phyloP scores from a whole-genome alignment of 2,329 filamentous ascomycete genomes.

The Colletotrichum sublineola region DNA sequence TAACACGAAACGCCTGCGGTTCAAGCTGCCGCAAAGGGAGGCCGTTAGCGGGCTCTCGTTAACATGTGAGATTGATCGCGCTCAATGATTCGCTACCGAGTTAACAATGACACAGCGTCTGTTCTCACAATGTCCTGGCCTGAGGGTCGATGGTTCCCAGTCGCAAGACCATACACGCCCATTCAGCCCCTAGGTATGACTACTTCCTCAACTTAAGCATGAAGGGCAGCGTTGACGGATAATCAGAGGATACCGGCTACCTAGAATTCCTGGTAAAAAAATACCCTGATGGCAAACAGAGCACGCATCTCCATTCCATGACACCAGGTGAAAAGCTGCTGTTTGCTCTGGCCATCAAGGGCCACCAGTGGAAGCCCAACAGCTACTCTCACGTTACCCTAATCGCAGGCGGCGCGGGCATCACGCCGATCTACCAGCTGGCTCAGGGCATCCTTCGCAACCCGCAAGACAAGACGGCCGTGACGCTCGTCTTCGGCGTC shows the following conservation, averaged over 20 bases:
- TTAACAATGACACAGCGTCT: constrained; percentile 37
- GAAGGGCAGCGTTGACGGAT: not conserved
- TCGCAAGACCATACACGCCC: constrained; percentile 76
- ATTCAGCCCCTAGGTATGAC: constrained; percentile 64
- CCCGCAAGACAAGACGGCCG: constrained; percentile 70
- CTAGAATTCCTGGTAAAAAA: constrained; percentile 77
- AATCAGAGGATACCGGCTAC: constrained; percentile 66
- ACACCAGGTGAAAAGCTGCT: constrained; percentile 71
- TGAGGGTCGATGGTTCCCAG: constrained; percentile 68
- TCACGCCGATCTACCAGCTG: constrained; percentile 78
- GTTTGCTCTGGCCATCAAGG: constrained; percentile 68
- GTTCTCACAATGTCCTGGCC: constrained; percentile 61
- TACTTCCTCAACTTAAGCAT: not conserved
- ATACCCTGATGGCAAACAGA: constrained; percentile 75
- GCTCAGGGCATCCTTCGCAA: constrained; percentile 72
- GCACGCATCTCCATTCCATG: constrained; percentile 75
- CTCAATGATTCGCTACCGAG: constrained; percentile 75
- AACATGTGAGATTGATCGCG: constrained; percentile 89
- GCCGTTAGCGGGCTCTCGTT: constrained; percentile 85
- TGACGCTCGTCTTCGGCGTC: constrained; percentile 76
- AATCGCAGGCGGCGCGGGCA: constrained; percentile 79
- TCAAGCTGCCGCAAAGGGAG: constrained; percentile 86
- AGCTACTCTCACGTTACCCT: constrained; percentile 68
- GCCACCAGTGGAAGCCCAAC: constrained; percentile 67
- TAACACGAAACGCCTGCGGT: constrained; percentile 94